phyloP scores from a whole-genome alignment of 257 asterid genomes.

The Eucommia ulmoides region DNA sequence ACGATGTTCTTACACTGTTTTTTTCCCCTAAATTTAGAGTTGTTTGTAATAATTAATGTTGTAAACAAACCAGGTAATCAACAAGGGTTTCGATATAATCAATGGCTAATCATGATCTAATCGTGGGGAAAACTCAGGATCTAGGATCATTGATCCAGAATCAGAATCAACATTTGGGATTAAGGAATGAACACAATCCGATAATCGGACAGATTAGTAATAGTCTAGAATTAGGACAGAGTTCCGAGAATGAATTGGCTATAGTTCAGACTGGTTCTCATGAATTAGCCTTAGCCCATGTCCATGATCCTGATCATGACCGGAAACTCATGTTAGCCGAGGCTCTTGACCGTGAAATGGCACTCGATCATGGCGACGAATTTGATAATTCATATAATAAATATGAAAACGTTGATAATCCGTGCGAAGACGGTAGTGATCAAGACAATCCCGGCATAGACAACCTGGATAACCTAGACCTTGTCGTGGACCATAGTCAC shows the following conservation, averaged over 20 bases:
- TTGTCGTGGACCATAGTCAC: conserved; percentile 22
- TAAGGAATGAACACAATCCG: conserved; percentile 11
- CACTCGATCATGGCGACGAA: conserved; percentile 14
- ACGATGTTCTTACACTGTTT: too few relatives aligned
- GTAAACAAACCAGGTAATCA: neutral
- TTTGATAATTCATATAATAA: conserved; percentile 15
- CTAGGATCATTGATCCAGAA: conserved; percentile 22
- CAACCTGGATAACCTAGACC: conserved; percentile 21
- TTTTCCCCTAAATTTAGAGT: neutral
- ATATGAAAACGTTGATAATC: conserved; percentile 16
- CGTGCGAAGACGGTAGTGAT: conserved; percentile 14
- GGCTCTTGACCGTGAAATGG: conserved; percentile 15
- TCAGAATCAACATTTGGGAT: conserved; percentile 26
- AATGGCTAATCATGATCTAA: conserved; percentile 21
- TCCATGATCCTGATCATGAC: conserved; percentile 15
- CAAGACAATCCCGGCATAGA: conserved; percentile 17
- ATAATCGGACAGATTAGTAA: conserved; percentile 17
- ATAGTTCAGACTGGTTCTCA: conserved; percentile 10
- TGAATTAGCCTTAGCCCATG: conserved; percentile 16
- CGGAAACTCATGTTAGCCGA: conserved; percentile 18
- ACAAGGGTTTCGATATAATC: neutral
- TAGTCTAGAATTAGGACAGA: conserved; percentile 16
- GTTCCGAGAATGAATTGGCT: conserved; percentile 18
- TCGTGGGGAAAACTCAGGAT: conserved; percentile 15
- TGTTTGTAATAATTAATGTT: neutral